A percentile compares a stretch with the other conserved stretches of the same genome.
Evolutionary conservation across 2,329 filamentous ascomycete genomes (phyloP).

Genomic region (Botrytis hyacinthi): DNA sequence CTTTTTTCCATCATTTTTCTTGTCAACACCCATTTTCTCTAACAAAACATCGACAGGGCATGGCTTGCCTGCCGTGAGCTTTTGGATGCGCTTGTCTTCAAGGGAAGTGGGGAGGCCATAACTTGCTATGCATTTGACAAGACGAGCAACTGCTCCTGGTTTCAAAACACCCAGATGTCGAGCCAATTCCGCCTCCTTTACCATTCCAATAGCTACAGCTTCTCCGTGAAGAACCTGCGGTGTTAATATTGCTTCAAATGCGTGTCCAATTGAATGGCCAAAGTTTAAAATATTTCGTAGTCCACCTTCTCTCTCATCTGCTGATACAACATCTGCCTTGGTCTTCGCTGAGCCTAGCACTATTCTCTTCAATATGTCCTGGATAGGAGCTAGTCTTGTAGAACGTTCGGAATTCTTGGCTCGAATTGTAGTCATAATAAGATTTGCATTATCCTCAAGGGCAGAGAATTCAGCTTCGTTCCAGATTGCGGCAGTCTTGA

Average conservation of each 20-base stretch:
- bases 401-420: conserved; percentile 52
- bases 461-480: conserved; percentile 81
- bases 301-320: conserved; percentile 91
- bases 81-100: conserved; percentile 77
- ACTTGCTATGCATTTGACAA: conserved; percentile 91
- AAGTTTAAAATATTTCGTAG: conserved; percentile 95
- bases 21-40: conserved; percentile 94
- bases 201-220: conserved; percentile 96
- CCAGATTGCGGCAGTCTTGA: conserved; percentile 98
- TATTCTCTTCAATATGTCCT: conserved; percentile 64
- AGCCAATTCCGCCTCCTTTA: conserved; percentile 92
- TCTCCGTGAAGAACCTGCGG: conserved; percentile 95
- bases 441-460: conserved; percentile 76
- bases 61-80: conserved; percentile 78
- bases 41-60: conserved; percentile 85
- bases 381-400: conserved; percentile 66
- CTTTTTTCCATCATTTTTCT: conserved; percentile 93
- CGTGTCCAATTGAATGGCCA: conserved; percentile 96
- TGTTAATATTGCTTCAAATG: conserved; percentile 91
- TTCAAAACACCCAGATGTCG: conserved; percentile 83
- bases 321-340: conserved; percentile 92
- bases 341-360: conserved; percentile 88
- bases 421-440: conserved; percentile 71
- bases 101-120: conserved; percentile 87
- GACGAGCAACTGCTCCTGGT: conserved; percentile 81